Evolutionary conservation across 1,284 basidiomycete genomes (phyloP).

Genomic region (Boletellus sp.): DNA sequence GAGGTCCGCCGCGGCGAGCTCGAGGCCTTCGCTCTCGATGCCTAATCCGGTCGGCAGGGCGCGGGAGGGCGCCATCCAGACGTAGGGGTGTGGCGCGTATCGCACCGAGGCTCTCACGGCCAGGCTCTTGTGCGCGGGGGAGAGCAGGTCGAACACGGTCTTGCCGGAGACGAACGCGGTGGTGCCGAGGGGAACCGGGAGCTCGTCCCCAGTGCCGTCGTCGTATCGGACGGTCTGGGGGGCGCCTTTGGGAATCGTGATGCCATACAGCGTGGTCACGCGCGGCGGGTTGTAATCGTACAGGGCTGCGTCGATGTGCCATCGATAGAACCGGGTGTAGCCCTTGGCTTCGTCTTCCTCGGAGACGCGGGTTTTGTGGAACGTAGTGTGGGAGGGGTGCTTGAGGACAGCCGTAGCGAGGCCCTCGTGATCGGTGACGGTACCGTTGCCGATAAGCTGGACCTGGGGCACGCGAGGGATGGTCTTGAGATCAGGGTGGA

Average conservation of each 20-base stretch:
- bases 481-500: constrained; percentile 83
- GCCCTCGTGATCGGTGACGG: constrained; percentile 73
- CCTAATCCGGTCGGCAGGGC: constrained; percentile 67
- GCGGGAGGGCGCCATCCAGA: constrained; percentile 71
- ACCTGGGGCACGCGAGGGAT: constrained; percentile 84
- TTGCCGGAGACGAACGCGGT: constrained; percentile 81
- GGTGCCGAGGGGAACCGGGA: constrained; percentile 80
- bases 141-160: constrained; percentile 83
- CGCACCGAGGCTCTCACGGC: constrained; percentile 67
- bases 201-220: constrained; percentile 83
- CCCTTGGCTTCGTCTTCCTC: constrained; percentile 75
- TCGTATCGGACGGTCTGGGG: constrained; percentile 78
- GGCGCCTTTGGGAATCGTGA: constrained; percentile 68
- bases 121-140: constrained; percentile 72
- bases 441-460: constrained; percentile 81
- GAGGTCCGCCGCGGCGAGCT: constrained; percentile 54
- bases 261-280: constrained; percentile 85
- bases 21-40: constrained; percentile 63
- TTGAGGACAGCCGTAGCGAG: constrained; percentile 66
- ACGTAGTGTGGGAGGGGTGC: constrained; percentile 84
- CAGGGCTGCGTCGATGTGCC: constrained; percentile 93
- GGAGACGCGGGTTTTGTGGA: constrained; percentile 82
- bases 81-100: constrained; percentile 71
- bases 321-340: constrained; percentile 82
- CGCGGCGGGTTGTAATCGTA: constrained; percentile 86